These are phyloP conservation scores for Curvularia sp. DNA, from an alignment of 2,329 filamentous ascomycete species.

Conservation along the genomic window DNA sequence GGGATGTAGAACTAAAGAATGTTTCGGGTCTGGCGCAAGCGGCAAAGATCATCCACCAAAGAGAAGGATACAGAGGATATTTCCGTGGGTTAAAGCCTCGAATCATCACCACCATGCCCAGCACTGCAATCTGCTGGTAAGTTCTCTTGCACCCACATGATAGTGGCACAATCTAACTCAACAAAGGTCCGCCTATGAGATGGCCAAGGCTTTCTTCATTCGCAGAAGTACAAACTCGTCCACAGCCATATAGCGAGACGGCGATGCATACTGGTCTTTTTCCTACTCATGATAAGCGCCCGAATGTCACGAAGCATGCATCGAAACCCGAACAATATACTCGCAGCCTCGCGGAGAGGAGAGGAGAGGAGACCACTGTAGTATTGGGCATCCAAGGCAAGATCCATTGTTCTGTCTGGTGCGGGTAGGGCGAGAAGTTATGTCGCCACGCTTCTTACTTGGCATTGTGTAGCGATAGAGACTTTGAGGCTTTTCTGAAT, in stretches of 20 bases:
- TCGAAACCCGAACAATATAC: constrained; percentile 23
- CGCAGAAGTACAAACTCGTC: constrained; percentile 45
- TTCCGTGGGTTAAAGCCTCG: constrained; percentile 91
- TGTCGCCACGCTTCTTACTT: constrained; percentile 25
- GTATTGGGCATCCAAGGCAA: constrained; percentile 32
- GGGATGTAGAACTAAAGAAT: constrained; percentile 80
- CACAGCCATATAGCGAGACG: constrained; percentile 30
- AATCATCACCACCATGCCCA: constrained; percentile 96
- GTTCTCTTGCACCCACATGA: constrained; percentile 31
- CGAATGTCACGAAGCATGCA: constrained; percentile 19
- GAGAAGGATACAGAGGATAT: constrained; percentile 86
- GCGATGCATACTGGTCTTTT: constrained; percentile 5
- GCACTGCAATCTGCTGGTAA: constrained; percentile 98
- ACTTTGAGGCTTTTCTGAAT: constrained; percentile 37
- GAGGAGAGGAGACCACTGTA: constrained; percentile 17
- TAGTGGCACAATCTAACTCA: constrained; percentile 16
- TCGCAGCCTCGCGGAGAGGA: constrained; percentile 19
- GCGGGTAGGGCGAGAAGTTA: constrained; percentile 22
- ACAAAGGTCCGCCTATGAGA: constrained; percentile 69
- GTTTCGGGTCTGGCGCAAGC: constrained; percentile 83
- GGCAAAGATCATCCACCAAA: constrained; percentile 78
- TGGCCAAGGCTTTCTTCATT: constrained; percentile 73
- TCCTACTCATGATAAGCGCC: constrained; percentile 11
- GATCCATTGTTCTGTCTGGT: constrained; percentile 25
- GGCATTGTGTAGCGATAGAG: constrained; percentile 42